A percentile compares a stretch with the other conserved stretches of the same genome.
These are phyloP conservation scores for Eucalyptus tenuipes DNA, from an alignment of 345 rosid species.

Conservation along the genomic window DNA sequence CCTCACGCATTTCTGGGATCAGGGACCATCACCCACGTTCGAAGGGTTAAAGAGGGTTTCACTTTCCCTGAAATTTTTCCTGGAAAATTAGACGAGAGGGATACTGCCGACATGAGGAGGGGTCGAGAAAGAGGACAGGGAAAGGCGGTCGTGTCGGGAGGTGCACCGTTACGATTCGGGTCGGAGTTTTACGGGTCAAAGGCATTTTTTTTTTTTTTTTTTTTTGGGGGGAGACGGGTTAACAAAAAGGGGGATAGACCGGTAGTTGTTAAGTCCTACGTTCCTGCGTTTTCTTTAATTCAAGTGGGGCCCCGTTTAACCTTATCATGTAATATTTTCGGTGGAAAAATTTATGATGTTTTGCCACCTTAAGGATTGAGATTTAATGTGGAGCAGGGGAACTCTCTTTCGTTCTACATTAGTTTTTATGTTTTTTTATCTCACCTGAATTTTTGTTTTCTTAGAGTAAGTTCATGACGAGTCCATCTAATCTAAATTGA, in stretches of 20 bases:
- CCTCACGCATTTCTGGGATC: neutral
- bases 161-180: neutral
- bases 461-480: neutral
- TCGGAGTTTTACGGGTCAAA: neutral
- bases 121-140: neutral
- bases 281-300: neutral
- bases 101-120: neutral
- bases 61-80: neutral
- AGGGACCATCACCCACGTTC: neutral
- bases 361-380: neutral
- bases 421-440: accelerated
- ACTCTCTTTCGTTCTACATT: neutral
- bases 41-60: neutral
- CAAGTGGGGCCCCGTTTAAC: neutral
- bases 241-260: neutral
- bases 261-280: neutral
- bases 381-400: neutral
- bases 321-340: neutral
- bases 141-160: neutral
- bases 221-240: neutral
- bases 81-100: neutral
- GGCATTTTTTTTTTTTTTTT: too few species aligned
- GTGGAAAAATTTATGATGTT: neutral
- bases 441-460: neutral
- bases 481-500: neutral